Base-by-base conservation (phyloP, 2,329 filamentous ascomycete genomes). In the Plenodomus biglobosus region DNA sequence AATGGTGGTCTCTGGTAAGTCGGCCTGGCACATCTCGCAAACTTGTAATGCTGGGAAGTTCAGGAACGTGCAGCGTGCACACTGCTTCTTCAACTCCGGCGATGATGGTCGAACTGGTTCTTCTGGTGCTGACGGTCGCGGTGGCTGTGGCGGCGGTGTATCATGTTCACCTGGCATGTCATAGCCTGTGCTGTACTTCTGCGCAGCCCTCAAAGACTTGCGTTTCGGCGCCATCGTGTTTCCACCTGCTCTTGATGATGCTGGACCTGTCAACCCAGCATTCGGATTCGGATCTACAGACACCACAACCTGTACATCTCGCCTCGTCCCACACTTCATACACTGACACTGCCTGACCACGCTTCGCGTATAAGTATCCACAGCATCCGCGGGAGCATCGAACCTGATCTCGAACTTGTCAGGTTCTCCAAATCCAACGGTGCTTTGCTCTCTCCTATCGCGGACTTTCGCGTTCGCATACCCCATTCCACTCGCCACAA, bases 331-430 rank as follows among this genome's bases (percentile, higher is more conserved):
- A 44, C 69, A 72, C 48, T 70, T 71, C 50, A 68, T 52, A 37
- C 69, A 72, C 48, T 68, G 59, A 38, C 65, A 70, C 49, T 67
- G 63, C 17, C 66, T 47, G 1, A 64, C 59, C 10, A 70, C 64
- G 18, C 44, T 68, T 54, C 58, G 66, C 34, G 62, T 65, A 24
- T 64, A 59, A 10, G 69, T 71, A 38, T 69, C 65, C 2, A 52
- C 48, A 8, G 65, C 43, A 11, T 66, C 60, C 8, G 54, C 42
- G 4, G 65, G 66, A 1, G 68, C 59, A 51, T 72, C 64, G 34
- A 72, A 70, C 11, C 67, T 48, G 37, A 71, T 65, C 50, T 71
- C 67, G 20, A 71, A 68, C 10, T 53, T 46, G 1, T 55, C 68
- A 3, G 66, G 63, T 35, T 65, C 61, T 17, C 66, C 68, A 51